These are phyloP conservation scores for Vanderwaltozyma tropicalis DNA, from an alignment of 805 yeast species.

Conservation along the genomic window DNA sequence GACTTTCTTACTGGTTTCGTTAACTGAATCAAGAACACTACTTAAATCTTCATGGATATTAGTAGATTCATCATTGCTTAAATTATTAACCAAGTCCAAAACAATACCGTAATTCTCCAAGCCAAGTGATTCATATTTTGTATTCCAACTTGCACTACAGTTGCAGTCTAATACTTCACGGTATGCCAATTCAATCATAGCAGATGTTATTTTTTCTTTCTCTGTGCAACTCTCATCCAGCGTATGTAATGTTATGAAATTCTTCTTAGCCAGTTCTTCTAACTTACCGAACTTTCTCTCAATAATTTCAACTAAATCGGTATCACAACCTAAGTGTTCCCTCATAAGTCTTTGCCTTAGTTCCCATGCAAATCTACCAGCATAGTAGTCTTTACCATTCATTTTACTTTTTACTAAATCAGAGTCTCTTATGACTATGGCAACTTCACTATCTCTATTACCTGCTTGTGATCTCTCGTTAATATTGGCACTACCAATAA, in stretches of 20 bases:
- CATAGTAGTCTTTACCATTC: constrained; percentile 75
- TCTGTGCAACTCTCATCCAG: constrained; percentile 5
- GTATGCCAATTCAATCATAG: constrained; percentile 67
- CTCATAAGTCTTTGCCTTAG: constrained; percentile 87
- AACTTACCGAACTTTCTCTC: constrained; percentile 55
- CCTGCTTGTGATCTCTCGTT: constrained; percentile 97
- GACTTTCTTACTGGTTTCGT: background rate
- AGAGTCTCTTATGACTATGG: constrained; percentile 77
- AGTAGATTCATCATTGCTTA: background rate
- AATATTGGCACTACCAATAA: constrained; percentile 94
- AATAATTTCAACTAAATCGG: constrained; percentile 70
- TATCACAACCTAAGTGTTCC: constrained; percentile 92
- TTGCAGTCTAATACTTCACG: constrained; percentile 46
- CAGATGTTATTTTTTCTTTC: constrained; percentile 34
- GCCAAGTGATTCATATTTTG: constrained; percentile 32
- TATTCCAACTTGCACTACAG: constrained; percentile 35
- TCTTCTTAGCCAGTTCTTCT: constrained; percentile 27
- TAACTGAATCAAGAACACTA: background rate
- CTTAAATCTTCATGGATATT: background rate
- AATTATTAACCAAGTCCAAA: too few species aligned
- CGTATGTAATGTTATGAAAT: constrained; percentile 18
- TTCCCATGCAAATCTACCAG: constrained; percentile 82
- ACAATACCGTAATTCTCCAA: constrained; percentile 7
- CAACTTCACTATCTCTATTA: constrained; percentile 86
- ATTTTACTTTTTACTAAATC: constrained; percentile 54